These are phyloP conservation scores for Diaporthe caulivora DNA, from an alignment of 2,329 filamentous ascomycete genomes.

Conservation along the genomic window DNA sequence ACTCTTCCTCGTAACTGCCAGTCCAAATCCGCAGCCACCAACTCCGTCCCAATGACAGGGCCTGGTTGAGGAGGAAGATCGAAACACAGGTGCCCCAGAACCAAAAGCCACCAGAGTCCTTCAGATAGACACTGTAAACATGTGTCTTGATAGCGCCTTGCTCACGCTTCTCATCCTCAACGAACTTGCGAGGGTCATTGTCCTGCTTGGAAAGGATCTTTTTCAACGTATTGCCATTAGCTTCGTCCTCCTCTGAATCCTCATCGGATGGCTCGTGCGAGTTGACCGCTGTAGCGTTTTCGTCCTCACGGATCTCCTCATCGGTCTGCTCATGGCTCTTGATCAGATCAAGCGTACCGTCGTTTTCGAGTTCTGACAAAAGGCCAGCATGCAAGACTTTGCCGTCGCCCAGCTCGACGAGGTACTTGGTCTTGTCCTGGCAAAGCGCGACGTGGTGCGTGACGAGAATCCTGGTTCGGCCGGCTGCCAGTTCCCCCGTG, in stretches of 20 bases:
- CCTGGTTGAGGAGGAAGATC: constrained; percentile 68
- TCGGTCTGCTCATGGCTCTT: constrained; percentile 66
- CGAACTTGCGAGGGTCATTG: constrained; percentile 72
- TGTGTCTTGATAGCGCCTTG: constrained; percentile 75
- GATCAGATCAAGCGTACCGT: constrained; percentile 68
- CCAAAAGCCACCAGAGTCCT: constrained; percentile 71
- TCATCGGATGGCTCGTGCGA: constrained; percentile 63
- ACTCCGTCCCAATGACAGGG: constrained; percentile 66
- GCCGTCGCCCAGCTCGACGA: constrained; percentile 80
- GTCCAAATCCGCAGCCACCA: constrained; percentile 78
- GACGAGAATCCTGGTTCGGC: constrained; percentile 81
- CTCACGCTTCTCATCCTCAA: constrained; percentile 81
- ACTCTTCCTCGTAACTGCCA: constrained; percentile 54
- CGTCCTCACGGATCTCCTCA: constrained; percentile 61
- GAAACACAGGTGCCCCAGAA: constrained; percentile 70
- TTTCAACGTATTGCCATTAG: constrained; percentile 56
- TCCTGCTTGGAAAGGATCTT: constrained; percentile 63
- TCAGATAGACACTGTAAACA: constrained; percentile 77
- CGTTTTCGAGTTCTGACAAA: constrained; percentile 72
- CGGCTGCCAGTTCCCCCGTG: constrained; percentile 75
- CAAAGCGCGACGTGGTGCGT: constrained; percentile 84
- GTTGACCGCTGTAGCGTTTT: constrained; percentile 65
- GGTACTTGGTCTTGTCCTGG: constrained; percentile 77
- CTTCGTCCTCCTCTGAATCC: constrained; percentile 54
- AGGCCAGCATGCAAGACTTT: constrained; percentile 73